Conservation (phyloP, 2,329 filamentous ascomycete genomes). For the Calonectria crousiana region DNA sequence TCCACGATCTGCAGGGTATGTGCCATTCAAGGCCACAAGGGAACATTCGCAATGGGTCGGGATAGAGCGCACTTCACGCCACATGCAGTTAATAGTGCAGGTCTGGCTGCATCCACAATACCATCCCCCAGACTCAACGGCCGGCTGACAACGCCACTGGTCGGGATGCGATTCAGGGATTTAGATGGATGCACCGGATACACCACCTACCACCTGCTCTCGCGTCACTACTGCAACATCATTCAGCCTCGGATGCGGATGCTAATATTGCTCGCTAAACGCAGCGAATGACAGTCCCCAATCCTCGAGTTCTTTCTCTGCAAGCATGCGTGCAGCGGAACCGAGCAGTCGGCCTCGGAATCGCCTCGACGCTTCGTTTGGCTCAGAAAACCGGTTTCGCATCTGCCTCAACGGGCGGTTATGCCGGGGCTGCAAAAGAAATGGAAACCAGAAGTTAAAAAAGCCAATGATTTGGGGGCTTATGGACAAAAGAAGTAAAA, state of each 20-base stretch:
- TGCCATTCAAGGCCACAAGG: neutral
- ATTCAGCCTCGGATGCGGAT: neutral
- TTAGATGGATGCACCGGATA: neutral
- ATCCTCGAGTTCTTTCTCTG: neutral
- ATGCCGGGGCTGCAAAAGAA: neutral
- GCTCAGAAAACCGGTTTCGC: neutral
- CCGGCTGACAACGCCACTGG: neutral
- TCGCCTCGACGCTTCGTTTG: neutral
- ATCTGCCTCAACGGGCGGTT: neutral
- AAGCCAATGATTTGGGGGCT: neutral
- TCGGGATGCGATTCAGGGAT: conserved; percentile 1
- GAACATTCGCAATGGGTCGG: neutral
- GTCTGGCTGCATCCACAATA: neutral
- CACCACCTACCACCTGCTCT: neutral
- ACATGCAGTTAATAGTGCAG: neutral
- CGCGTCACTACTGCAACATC: neutral
- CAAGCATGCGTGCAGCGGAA: neutral
- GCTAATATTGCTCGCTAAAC: neutral
- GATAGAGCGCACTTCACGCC: neutral
- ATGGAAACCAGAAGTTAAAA: neutral
- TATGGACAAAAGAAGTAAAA: neutral
- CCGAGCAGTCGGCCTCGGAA: neutral
- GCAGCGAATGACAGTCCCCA: neutral
- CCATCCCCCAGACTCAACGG: neutral
- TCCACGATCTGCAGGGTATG: neutral